Evolutionary conservation across 257 asterid genomes (phyloP).

Genomic region (Scutellaria galericulata): DNA sequence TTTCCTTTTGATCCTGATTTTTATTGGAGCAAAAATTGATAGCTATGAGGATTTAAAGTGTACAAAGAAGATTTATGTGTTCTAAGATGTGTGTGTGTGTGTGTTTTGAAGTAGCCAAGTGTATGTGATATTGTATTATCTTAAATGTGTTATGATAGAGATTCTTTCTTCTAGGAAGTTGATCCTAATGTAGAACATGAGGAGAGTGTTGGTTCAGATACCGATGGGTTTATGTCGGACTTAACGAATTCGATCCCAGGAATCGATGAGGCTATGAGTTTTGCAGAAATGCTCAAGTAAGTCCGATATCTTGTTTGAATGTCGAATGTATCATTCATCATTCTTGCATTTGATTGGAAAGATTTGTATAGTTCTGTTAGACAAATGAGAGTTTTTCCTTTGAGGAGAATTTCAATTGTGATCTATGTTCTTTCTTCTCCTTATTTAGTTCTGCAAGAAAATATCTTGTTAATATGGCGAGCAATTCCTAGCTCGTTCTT

Average conservation of each 20-base stretch:
- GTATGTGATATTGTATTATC: not conserved
- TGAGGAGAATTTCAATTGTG: conserved; percentile 1
- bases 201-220: conserved; percentile 46
- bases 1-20: not conserved
- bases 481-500: conserved; percentile 2
- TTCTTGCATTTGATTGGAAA: not conserved
- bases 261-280: conserved; percentile 99
- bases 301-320: conserved; percentile 34
- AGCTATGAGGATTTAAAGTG: conserved; percentile 4
- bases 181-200: conserved; percentile 84
- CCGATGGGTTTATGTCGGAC: conserved; percentile 87
- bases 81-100: not conserved
- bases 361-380: conserved; percentile 15
- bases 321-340: not conserved
- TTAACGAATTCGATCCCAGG: conserved; percentile 94
- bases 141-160: conserved; percentile 23
- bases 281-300: conserved; percentile 97
- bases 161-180: conserved; percentile 69
- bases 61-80: not conserved
- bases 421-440: not conserved
- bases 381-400: not conserved
- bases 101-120: not conserved
- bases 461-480: not conserved
- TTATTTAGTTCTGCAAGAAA: conserved; percentile 6
- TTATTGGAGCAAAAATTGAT: not conserved